These are phyloP conservation scores for Fusarium buxicola DNA, from an alignment of 2,329 filamentous ascomycete genomes.

Conservation along the genomic window DNA sequence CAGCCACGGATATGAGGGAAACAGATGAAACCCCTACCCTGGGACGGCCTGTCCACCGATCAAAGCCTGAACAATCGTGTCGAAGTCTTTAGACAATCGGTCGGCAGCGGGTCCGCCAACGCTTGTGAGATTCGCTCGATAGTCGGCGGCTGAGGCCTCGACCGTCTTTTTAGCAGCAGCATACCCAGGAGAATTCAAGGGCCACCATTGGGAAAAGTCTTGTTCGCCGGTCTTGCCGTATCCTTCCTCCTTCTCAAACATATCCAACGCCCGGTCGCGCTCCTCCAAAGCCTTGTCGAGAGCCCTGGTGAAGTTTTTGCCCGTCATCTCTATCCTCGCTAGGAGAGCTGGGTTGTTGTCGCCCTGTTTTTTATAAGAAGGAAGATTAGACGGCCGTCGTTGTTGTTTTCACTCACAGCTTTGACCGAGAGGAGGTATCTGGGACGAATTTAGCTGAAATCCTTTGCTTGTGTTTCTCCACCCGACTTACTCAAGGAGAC, in stretches of 20 bases:
- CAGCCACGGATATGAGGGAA: neutral
- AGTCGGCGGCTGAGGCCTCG: constrained; percentile 18
- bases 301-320: constrained; percentile 8
- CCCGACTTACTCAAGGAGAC: constrained; percentile 25
- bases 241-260: constrained; percentile 29
- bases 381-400: accelerated
- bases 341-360: constrained; percentile 4
- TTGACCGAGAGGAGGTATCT: constrained; percentile 35
- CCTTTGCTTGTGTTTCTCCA: accelerated
- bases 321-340: constrained; percentile 1
- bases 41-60: constrained; percentile 19
- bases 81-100: constrained; percentile 18
- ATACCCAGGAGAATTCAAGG: constrained; percentile 24
- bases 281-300: constrained; percentile 26
- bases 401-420: constrained; percentile 11
- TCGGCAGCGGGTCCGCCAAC: constrained; percentile 20
- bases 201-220: constrained; percentile 35
- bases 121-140: constrained; percentile 13
- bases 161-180: constrained; percentile 24
- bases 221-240: constrained; percentile 18
- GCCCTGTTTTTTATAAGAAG: constrained; percentile 18
- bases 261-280: constrained; percentile 20
- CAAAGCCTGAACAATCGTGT: constrained; percentile 20
- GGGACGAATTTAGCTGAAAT: neutral
- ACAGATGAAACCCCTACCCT: constrained; percentile 14